phyloP scores from a whole-genome alignment of 345 rosid genomes.

The Citrus australasica region DNA sequence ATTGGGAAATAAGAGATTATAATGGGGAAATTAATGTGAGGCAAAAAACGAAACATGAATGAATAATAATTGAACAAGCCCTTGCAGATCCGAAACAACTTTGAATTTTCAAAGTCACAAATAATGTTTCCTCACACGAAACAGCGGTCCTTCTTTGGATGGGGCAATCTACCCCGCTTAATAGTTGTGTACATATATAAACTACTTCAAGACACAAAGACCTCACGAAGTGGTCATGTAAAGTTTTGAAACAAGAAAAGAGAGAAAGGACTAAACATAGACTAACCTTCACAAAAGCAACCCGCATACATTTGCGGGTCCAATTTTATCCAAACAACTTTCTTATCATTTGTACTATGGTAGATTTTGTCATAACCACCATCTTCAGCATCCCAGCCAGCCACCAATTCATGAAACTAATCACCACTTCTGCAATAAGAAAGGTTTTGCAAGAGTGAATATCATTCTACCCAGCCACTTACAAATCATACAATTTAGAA shows the following conservation, averaged over 20 bases:
- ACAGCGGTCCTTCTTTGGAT: slow-evolving; percentile 11
- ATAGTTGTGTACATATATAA: slow-evolving; percentile 28
- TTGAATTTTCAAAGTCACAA: slow-evolving; percentile 26
- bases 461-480: slow-evolving; percentile 15
- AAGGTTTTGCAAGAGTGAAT: slow-evolving; percentile 1
- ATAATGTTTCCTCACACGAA: slow-evolving; percentile 25
- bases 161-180: slow-evolving; percentile 25
- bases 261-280: slow-evolving; percentile 11
- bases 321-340: slow-evolving; percentile 7
- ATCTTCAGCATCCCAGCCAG: background rate
- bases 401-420: background rate
- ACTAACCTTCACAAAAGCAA: slow-evolving; percentile 21
- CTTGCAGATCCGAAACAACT: slow-evolving; percentile 13
- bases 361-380: slow-evolving; percentile 4
- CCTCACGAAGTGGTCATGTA: slow-evolving; percentile 11
- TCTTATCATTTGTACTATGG: slow-evolving; percentile 13
- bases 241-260: slow-evolving; percentile 8
- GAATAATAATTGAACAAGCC: slow-evolving; percentile 4
- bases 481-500: background rate
- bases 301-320: background rate
- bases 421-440: background rate
- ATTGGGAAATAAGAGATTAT: background rate
- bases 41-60: background rate
- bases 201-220: slow-evolving; percentile 20
- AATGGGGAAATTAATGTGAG: background rate